Evolutionary conservation across 2,329 filamentous ascomycete species (phyloP).

Genomic region (Fusarium odoratissimum): DNA sequence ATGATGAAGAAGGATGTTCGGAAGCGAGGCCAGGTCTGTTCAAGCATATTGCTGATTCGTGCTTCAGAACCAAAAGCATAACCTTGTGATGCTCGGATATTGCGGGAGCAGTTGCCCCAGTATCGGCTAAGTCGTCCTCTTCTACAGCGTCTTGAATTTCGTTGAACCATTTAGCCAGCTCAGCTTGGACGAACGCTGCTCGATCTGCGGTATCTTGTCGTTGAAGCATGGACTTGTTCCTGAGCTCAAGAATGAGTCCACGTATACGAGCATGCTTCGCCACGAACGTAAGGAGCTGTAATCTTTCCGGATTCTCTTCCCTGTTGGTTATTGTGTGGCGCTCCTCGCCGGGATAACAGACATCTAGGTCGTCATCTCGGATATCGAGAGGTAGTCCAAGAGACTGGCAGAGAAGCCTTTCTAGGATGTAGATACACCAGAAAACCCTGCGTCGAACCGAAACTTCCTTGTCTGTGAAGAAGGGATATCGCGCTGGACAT

Average conservation of each 20-base stretch:
- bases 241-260: slow-evolving; percentile 63
- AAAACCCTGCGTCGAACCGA: slow-evolving; percentile 64
- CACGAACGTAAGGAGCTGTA: slow-evolving; percentile 54
- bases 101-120: not conserved
- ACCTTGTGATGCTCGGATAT: slow-evolving; percentile 53
- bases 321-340: slow-evolving; percentile 48
- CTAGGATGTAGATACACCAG: slow-evolving; percentile 67
- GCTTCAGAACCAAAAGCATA: slow-evolving; percentile 57
- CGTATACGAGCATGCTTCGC: slow-evolving; percentile 61
- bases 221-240: slow-evolving; percentile 62
- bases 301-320: slow-evolving; percentile 39
- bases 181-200: slow-evolving; percentile 59
- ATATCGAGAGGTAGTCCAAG: slow-evolving; percentile 66
- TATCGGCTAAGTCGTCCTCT: slow-evolving; percentile 45
- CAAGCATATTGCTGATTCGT: slow-evolving; percentile 63
- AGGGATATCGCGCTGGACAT: slow-evolving; percentile 63
- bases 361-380: slow-evolving; percentile 68
- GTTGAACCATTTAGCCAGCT: slow-evolving; percentile 64
- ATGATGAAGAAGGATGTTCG: slow-evolving; percentile 55
- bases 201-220: slow-evolving; percentile 56
- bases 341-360: slow-evolving; percentile 65
- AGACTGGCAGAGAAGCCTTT: slow-evolving; percentile 66
- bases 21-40: slow-evolving; percentile 62
- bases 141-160: slow-evolving; percentile 62
- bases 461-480: slow-evolving; percentile 60